A percentile compares a stretch with the other conserved stretches of the same genome.
Conservation (phyloP, 495 filamentous ascomycete species). For the Penicillium steckii region DNA sequence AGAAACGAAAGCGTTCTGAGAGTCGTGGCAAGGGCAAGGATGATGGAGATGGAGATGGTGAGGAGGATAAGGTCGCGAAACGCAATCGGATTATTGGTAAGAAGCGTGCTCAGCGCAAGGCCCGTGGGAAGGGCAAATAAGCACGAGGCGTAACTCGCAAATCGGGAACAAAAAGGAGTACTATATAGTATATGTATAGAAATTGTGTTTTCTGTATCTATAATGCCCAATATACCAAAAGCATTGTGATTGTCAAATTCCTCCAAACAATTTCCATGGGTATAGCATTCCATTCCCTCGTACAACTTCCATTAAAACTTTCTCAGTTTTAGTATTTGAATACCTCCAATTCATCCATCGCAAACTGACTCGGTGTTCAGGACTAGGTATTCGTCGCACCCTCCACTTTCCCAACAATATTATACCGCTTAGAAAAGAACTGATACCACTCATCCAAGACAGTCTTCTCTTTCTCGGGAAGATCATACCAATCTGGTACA, state of each 20-base stretch:
- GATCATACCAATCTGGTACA: constrained; percentile 76
- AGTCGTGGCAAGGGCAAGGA: constrained; percentile 25
- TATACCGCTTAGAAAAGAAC: constrained; percentile 96
- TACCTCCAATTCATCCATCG: background rate
- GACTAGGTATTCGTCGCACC: constrained; percentile 36
- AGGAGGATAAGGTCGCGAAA: constrained; percentile 57
- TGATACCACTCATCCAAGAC: constrained; percentile 88
- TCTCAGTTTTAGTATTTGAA: background rate
- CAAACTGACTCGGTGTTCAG: background rate
- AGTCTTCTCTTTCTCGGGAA: constrained; percentile 82
- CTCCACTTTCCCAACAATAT: constrained; percentile 79
- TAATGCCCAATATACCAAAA: constrained; percentile 24
- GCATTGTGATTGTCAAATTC: constrained; percentile 23
- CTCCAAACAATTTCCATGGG: too few species aligned
- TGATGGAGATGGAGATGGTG: constrained; percentile 27
- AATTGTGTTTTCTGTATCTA: constrained; percentile 6
- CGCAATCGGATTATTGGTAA: constrained; percentile 65
- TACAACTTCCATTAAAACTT: background rate
- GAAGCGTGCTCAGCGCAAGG: constrained; percentile 60
- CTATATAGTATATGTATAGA: constrained; percentile 17
- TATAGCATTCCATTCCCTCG: constrained; percentile 7
- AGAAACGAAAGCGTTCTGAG: constrained; percentile 45
- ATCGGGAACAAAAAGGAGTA: too few species aligned
- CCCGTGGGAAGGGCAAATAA: constrained; percentile 44
- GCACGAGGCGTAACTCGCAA: background rate